These are phyloP conservation scores for Suillus plorans DNA, from an alignment of 768 basidiomycete genomes.

Conservation along the genomic window DNA sequence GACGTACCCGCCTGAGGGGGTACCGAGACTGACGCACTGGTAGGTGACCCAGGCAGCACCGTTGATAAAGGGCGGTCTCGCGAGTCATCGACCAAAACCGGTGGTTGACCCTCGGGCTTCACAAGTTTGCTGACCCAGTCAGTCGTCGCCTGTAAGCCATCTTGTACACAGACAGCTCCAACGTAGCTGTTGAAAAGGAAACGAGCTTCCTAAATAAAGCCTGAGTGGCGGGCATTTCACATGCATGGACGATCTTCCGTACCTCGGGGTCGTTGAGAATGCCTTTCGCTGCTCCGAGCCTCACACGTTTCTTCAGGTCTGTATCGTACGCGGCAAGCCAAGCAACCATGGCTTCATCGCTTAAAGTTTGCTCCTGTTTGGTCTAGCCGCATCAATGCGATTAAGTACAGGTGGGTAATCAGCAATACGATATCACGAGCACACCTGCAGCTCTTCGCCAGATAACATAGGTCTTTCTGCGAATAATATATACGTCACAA, in stretches of 20 bases:
- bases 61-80: slow-evolving; percentile 9
- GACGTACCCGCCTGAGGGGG: slow-evolving; percentile 9
- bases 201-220: slow-evolving; percentile 38
- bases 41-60: slow-evolving; percentile 8
- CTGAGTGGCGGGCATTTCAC: background rate
- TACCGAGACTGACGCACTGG: slow-evolving; percentile 13
- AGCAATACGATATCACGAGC: slow-evolving; percentile 9
- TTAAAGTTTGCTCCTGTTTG: slow-evolving; percentile 26
- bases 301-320: slow-evolving; percentile 47
- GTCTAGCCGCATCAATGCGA: background rate
- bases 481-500: slow-evolving; percentile 51
- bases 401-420: background rate
- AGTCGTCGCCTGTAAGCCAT: slow-evolving; percentile 48
- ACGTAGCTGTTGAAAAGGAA: slow-evolving; percentile 61
- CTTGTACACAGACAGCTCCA: slow-evolving; percentile 61
- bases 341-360: slow-evolving; percentile 36
- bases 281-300: slow-evolving; percentile 20
- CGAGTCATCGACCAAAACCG: slow-evolving; percentile 16
- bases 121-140: slow-evolving; percentile 60
- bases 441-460: slow-evolving; percentile 44
- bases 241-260: background rate
- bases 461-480: slow-evolving; percentile 42
- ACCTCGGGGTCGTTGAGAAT: slow-evolving; percentile 35
- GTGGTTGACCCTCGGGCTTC: slow-evolving; percentile 39
- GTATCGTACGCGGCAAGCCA: slow-evolving; percentile 54